Evolutionary conservation across 768 basidiomycete species (phyloP), one percentile per base, ranked within the genome.

Genomic region (Hysterangium stoloniferum): DNA sequence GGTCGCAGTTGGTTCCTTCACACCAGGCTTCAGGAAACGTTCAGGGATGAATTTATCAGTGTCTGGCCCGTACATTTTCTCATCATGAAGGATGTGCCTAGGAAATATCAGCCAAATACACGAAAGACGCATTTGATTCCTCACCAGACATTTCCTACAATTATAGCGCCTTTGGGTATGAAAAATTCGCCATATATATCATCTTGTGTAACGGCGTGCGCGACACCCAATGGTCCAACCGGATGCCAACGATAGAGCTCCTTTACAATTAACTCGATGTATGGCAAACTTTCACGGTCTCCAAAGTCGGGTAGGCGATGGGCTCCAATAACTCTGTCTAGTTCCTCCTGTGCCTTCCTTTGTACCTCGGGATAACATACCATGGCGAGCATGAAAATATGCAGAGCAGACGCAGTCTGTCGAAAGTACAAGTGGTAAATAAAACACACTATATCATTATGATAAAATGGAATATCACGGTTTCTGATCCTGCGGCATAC

Each of bases 141-240:
- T 12, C 8, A 55, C 54, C 54, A 55, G n/a, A 38, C 15, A 31
- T 52, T 55, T 27, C 48, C 50, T n/a, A 55, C 19, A 40, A 37
- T 28, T 22, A 47, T 28, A 12, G 54, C 38, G 6, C 65, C 64
- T 37, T 63, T 62, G 0, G 68, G 69, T 25, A 71, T 59, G 27
- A 54, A 59, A 53, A 61, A 64, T 0, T 64, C 67, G 2, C 56
- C 47, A 46, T 65, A 68, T 8, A 61, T 53, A 52, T 66, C 66
- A 47, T 68, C 56, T 32, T 61, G 60, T 2, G 54, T 58, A 1
- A 55, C 45, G 13, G 57, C 45, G 44, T 69, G 68, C 3, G 64
- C 59, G 1, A 64, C 55, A 35, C 54, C 54, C 19, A 45, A n/a
- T 7, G 60, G 51, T 25, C 31, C 27, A 15, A 45, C 35, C 33